phyloP scores from a whole-genome alignment of 2,329 filamentous ascomycete genomes.

The Fusarium setosum region DNA sequence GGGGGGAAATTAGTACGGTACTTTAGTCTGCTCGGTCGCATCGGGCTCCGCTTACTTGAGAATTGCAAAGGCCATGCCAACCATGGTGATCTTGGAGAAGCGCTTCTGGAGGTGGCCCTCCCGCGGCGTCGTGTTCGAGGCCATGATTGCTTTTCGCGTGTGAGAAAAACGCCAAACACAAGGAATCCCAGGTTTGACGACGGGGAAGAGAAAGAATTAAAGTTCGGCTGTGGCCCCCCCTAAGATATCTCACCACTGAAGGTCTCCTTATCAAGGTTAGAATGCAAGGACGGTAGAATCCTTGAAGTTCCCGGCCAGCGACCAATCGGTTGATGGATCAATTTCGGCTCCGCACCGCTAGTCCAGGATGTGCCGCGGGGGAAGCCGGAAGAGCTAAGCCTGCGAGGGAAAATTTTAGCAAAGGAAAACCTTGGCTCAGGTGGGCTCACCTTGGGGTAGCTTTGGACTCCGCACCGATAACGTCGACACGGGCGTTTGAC shows the following conservation, averaged over 20 bases:
- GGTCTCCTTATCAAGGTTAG: not conserved
- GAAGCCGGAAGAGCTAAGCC: conserved; percentile 14
- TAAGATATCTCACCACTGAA: too few relatives aligned
- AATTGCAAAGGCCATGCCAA: conserved; percentile 56
- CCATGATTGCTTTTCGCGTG: conserved; percentile 15
- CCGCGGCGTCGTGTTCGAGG: not conserved
- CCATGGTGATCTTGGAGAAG: conserved; percentile 39
- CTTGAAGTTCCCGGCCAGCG: not conserved
- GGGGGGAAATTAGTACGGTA: not conserved
- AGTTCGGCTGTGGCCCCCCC: too few relatives aligned
- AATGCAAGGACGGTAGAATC: not conserved
- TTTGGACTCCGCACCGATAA: too few relatives aligned
- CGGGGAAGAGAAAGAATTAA: too few relatives aligned
- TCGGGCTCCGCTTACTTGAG: conserved; percentile 47
- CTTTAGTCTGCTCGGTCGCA: too few relatives aligned
- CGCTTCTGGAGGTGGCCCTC: conserved; percentile 37
- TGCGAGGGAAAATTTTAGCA: conserved; percentile 22
- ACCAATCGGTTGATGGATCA: conserved; percentile 14
- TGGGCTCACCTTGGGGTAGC: too few relatives aligned
- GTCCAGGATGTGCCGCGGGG: conserved; percentile 14
- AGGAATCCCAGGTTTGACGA: too few relatives aligned
- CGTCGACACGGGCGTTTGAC: too few relatives aligned
- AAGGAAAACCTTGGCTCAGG: conserved; percentile 21
- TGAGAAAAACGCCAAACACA: too few relatives aligned
- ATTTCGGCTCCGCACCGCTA: conserved; percentile 4